phyloP scores from a whole-genome alignment of 129 eudicot genomes.

The Gnaphalium uliginosum region DNA sequence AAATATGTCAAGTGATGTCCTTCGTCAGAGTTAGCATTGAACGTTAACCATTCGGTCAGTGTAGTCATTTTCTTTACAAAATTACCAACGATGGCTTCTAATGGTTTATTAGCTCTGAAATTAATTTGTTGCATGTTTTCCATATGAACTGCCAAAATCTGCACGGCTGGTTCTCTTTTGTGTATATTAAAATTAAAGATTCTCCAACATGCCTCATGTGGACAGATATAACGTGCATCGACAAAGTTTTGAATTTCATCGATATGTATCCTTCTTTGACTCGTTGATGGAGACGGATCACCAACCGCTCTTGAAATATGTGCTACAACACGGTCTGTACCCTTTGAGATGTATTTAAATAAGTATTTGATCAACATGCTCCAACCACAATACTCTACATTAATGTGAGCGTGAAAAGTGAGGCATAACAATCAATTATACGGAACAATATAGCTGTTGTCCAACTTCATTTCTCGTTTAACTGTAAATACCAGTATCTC shows the following conservation, averaged over 20 bases:
- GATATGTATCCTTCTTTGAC: too few species aligned
- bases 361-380: background rate
- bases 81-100: background rate
- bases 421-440: background rate
- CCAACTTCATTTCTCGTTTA: too few species aligned
- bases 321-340: background rate
- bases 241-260: slow-evolving; percentile 26
- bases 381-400: too few species aligned
- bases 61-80: background rate
- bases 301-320: background rate
- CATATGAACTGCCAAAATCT: slow-evolving; percentile 14
- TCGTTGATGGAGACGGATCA: background rate
- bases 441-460: background rate
- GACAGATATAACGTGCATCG: too few species aligned
- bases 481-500: background rate
- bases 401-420: too few species aligned
- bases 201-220: slow-evolving; percentile 29
- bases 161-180: slow-evolving; percentile 2
- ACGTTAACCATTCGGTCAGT: background rate
- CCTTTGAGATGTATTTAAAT: background rate
- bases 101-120: background rate
- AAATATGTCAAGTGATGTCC: too few species aligned
- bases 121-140: slow-evolving; percentile 4
- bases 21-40: too few species aligned
- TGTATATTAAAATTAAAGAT: background rate